Conservation (phyloP, 2,329 filamentous ascomycete genomes). For the Metarhizium brunneum region DNA sequence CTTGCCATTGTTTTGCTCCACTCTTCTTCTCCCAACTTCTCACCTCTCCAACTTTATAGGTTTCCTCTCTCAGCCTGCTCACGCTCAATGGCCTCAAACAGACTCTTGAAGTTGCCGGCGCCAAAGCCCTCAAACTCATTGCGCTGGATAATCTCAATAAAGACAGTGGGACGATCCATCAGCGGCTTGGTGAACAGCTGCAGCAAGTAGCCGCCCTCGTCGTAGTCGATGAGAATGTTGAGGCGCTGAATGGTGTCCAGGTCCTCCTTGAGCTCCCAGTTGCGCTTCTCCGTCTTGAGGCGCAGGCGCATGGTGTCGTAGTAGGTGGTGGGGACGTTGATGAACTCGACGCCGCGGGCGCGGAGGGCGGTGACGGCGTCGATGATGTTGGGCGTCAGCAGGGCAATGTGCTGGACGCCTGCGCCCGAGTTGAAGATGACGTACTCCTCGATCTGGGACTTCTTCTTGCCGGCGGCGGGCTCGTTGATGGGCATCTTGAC, state of each 20-base stretch:
- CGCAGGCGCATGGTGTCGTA: slow-evolving; percentile 69
- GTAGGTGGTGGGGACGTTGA: slow-evolving; percentile 78
- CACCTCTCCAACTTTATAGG: slow-evolving; percentile 36
- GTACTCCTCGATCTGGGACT: slow-evolving; percentile 90
- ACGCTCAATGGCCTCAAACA: slow-evolving; percentile 92
- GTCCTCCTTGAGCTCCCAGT: slow-evolving; percentile 65
- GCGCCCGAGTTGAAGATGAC: slow-evolving; percentile 83
- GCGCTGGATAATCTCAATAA: slow-evolving; percentile 92
- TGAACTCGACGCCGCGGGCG: slow-evolving; percentile 87
- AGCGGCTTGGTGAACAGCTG: slow-evolving; percentile 77
- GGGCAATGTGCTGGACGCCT: slow-evolving; percentile 88
- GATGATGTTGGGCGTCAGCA: slow-evolving; percentile 75
- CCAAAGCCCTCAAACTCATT: slow-evolving; percentile 88
- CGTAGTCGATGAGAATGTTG: slow-evolving; percentile 91
- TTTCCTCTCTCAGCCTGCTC: slow-evolving; percentile 85
- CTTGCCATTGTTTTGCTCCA: no score
- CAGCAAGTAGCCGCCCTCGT: slow-evolving; percentile 78
- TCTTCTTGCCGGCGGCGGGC: slow-evolving; percentile 80
- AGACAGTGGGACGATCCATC: slow-evolving; percentile 91
- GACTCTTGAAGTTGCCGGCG: slow-evolving; percentile 88
- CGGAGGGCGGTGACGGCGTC: slow-evolving; percentile 66
- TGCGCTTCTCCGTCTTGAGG: slow-evolving; percentile 52
- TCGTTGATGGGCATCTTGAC: slow-evolving; percentile 99
- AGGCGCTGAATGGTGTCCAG: slow-evolving; percentile 66
- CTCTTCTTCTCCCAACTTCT: not conserved